Base-by-base conservation (phyloP, 495 filamentous ascomycete genomes). In the Aspergillus nidulans region DNA sequence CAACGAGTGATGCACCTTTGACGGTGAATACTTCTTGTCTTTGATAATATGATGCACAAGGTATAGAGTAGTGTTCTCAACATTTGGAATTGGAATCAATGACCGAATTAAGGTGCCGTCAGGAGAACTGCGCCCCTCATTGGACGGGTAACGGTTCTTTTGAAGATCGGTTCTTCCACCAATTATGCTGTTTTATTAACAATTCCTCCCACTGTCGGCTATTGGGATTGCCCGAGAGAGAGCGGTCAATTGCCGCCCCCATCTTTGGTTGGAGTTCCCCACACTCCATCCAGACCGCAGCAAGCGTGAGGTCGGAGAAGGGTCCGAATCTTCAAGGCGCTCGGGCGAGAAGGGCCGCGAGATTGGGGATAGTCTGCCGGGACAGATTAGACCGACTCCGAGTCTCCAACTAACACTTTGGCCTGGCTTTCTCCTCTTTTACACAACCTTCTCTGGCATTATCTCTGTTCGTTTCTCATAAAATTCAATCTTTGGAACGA, bases 211-310 rank as follows among this genome's bases (percentile, higher is more conserved):
- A 36, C 36, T 3, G 54, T 68, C 69, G 68, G 69, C 61, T 63
- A 69, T 69, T 53, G 63, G 69, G 52, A n/a, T 67, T 70, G 39
- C 71, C 69, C 49, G 61, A 68, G 44, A 68, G 44, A 19, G 8
- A 57, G 62, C 38, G 55, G 2, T 47, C 66, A 61, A 46, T 65
- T 39, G 62, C 68, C 63, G 60, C 45, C 48, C 48, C 56, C 59
- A 58, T 55, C 40, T 39, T 58, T 57, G 40, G 55, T 49, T 34
- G 48, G 42, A 21, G 32, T 38, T 45, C 66, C 62, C 68, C 68
- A 67, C 63, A 61, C 55, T 53, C 47, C 49, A 52, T 38, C 40
- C 41, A 46, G 13, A 39, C 49, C 32, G 16, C 50, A 52, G 42
- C 26, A 26, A 39, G 8, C 30, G 16, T 39, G 26, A 25, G 18